Evolutionary conservation across 2,329 filamentous ascomycete genomes (phyloP).

Genomic region (Cladorrhinum sp.): DNA sequence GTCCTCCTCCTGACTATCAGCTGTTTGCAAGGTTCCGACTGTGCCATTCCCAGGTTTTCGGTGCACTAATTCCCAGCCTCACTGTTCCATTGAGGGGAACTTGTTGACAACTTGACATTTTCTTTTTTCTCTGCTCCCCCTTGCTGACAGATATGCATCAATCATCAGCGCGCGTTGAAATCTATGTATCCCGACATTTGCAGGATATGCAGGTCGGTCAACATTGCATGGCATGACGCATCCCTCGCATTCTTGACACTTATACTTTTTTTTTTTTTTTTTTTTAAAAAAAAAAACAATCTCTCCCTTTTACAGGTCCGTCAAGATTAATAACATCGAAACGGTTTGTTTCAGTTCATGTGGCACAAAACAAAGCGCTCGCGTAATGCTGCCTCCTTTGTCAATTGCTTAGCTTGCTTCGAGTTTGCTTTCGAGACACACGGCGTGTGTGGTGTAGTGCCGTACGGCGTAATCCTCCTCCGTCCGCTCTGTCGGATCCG

Average conservation of each 20-base stretch:
- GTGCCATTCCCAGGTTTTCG: neutral
- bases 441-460: no score
- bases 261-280: no score
- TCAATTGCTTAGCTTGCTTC: no score
- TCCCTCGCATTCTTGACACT: neutral
- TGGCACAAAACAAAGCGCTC: no score
- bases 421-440: no score
- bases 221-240: neutral
- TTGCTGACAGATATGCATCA: neutral
- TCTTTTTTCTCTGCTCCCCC: neutral
- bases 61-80: neutral
- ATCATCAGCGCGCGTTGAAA: neutral
- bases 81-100: neutral
- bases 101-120: neutral
- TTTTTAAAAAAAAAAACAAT: neutral
- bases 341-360: no score
- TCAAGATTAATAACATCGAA: no score
- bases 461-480: no score
- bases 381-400: no score
- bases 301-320: no score
- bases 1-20: neutral
- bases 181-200: neutral
- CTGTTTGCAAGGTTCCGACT: neutral
- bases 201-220: neutral
- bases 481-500: no score